Evolutionary conservation across 352 stramenopile genomes (phyloP).

Genomic region (Stramenopiles sp.): DNA sequence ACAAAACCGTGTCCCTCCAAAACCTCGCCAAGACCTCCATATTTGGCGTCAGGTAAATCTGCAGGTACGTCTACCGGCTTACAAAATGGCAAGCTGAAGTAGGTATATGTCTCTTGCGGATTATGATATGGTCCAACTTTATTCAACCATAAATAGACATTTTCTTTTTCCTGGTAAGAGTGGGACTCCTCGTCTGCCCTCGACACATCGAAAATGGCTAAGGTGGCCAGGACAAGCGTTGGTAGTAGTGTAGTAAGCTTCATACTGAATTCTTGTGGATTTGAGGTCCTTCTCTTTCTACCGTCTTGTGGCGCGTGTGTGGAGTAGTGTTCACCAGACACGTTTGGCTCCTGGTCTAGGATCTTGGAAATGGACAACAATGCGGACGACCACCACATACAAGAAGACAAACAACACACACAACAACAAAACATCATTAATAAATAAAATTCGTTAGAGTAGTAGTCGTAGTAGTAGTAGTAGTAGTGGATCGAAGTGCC

Average conservation of each 20-base stretch:
- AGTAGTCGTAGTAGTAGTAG: too few species aligned
- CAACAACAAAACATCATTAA: too few species aligned
- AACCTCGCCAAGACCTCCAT: constrained; percentile 76
- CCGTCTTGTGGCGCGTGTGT: too few species aligned
- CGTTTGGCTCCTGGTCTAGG: too few species aligned
- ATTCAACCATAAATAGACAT: constrained; percentile 83
- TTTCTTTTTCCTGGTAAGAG: constrained; percentile 43
- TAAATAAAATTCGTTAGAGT: too few species aligned
- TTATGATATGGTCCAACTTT: constrained; percentile 92
- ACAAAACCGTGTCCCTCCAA: constrained; percentile 80
- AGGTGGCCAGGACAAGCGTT: background rate
- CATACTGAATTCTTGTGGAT: too few species aligned
- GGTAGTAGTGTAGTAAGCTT: background rate
- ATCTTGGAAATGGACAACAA: too few species aligned
- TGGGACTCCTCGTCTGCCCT: background rate
- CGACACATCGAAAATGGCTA: background rate
- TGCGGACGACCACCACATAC: too few species aligned
- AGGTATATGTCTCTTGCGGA: constrained; percentile 96
- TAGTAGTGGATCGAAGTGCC: too few species aligned
- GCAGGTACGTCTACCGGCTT: constrained; percentile 34
- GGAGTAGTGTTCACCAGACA: too few species aligned
- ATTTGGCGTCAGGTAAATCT: constrained; percentile 57
- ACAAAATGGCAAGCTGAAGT: constrained; percentile 96
- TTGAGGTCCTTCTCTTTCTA: too few species aligned
- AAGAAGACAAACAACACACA: too few species aligned